Evolutionary conservation across 495 filamentous ascomycete species (phyloP), one percentile per base, ranked within the genome.

Genomic region (Penicillium coffeae): DNA sequence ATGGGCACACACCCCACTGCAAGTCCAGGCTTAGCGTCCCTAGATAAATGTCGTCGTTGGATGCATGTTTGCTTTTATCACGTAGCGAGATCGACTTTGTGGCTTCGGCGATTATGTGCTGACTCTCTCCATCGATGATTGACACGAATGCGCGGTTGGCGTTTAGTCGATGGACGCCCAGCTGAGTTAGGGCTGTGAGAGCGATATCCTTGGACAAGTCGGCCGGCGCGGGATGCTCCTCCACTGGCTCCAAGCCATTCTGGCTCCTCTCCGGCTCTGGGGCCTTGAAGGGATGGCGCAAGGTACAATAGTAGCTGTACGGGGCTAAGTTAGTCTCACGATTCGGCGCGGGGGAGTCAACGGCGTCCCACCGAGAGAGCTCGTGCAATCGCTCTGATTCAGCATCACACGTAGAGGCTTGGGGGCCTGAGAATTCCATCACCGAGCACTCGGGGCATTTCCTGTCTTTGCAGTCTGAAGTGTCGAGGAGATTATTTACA

Each of bases 21-120:
- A 73, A 63, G 3, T 75, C 68, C 7, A 82, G 60, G 3, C 69
- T 66, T 21, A 63, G 59, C 1, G 65, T 65, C 6, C 75, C 74
- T 5, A 79, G 63, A 42, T 69, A 72, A 16, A 80, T 60, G 3
- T 54, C 63, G 50, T 76, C 72, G 12, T 64, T 58, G 0, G 68
- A 60, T 18, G 56, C 48, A 44, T 69, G 56, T 18, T 55, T 56
- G 34, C 70, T 51, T 21, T 62, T 61, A 37, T 68, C 41, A 9
- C 60, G 57, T 5, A 82, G 56, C 0, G 79, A 79, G 0, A 82
- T 44, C 0, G 76, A 75, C 14, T 63, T 68, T 0, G 82, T 82
- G 1, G 81, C 80, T 52, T 87, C 84, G 16, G 84, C 82, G 14
- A 86, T 68, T 30, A 87, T 72, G 48, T 83, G 79, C 55, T 83